These are phyloP conservation scores for Vararia minispora DNA, from an alignment of 768 basidiomycete species.

Conservation along the genomic window DNA sequence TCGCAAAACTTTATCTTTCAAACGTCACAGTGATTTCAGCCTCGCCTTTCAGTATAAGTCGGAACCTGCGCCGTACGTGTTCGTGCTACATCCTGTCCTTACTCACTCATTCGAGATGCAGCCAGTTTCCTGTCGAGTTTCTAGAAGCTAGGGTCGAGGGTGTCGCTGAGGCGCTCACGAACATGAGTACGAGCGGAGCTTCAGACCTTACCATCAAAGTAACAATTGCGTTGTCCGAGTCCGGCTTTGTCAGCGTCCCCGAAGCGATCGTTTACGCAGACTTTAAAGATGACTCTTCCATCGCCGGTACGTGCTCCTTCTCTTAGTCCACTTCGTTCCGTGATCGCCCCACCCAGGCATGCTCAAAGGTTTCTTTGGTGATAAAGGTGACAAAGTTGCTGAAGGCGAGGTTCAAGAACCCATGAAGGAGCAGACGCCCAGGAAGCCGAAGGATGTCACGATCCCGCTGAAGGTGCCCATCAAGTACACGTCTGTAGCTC, in stretches of 20 bases:
- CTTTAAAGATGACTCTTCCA: constrained; percentile 69
- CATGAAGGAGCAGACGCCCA: constrained; percentile 7
- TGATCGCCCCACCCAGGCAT: constrained; percentile 40
- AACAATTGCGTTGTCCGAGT: constrained; percentile 72
- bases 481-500: constrained; percentile 55
- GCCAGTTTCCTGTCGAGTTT: constrained; percentile 65
- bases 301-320: constrained; percentile 41
- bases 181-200: constrained; percentile 75
- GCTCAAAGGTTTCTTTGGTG: constrained; percentile 81
- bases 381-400: constrained; percentile 22
- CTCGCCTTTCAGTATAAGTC: constrained; percentile 72
- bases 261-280: constrained; percentile 75
- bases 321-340: not conserved
- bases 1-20: constrained; percentile 82
- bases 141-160: constrained; percentile 63
- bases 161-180: constrained; percentile 65
- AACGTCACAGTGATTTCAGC: constrained; percentile 73
- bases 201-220: constrained; percentile 81
- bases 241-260: constrained; percentile 72
- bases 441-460: constrained; percentile 41
- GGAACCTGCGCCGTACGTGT: constrained; percentile 45
- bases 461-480: constrained; percentile 56
- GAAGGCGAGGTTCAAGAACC: too few relatives aligned
- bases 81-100: constrained; percentile 1
- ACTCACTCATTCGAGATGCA: constrained; percentile 18